Evolutionary conservation across 352 stramenopile genomes (phyloP), one percentile per base, ranked within the genome.

Genomic region (Globisporangium lucens): DNA sequence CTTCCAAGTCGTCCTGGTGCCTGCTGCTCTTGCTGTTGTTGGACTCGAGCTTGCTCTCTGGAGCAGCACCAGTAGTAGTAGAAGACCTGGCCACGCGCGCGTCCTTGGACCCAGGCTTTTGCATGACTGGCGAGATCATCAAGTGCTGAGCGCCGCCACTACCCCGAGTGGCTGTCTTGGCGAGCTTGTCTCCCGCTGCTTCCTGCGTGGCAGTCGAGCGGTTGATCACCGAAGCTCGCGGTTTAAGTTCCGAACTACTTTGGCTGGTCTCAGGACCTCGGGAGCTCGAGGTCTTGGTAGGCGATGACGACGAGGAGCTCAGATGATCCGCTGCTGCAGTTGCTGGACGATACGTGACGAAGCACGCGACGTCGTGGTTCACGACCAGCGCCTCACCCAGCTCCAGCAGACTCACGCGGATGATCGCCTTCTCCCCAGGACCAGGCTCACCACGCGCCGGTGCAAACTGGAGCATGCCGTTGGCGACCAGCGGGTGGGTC

Each of bases 351-450:
- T 78, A 82, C 3, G 64, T 73, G 49, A 93, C 70, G 55, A 73
- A 77, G 43, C 85, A 93, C 24, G 77, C 72, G 36, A 95, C 67
- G 56, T 89, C 73, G 46, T 95, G 83, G 65, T 93, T 87, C 10
- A 95, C 61, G 2, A 93, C 79, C 1, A 91, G 12, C 3, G 74
- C 63, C 29, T 88, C 73, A n/a, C 75, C 65, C 36, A 66, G 56
- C 0, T 81, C 71, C 17, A 65, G 67, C n/a, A 93, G 22, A 13
- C 63, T 83, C 35, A 91, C 75, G 4, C 82, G 80, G 30, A 93
- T 74, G 5, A 93, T 69, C 17, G 61, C 33, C 30, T 89, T 78
- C 36, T 92, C 73, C 4, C 76, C 79, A 30, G 79, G 73, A 0
- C 46, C 56, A 41, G 93, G 68, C 53, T 89, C 74, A 0, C 87